phyloP scores from a whole-genome alignment of 2,329 filamentous ascomycete genomes.

The Aspergillus quadricinctus region DNA sequence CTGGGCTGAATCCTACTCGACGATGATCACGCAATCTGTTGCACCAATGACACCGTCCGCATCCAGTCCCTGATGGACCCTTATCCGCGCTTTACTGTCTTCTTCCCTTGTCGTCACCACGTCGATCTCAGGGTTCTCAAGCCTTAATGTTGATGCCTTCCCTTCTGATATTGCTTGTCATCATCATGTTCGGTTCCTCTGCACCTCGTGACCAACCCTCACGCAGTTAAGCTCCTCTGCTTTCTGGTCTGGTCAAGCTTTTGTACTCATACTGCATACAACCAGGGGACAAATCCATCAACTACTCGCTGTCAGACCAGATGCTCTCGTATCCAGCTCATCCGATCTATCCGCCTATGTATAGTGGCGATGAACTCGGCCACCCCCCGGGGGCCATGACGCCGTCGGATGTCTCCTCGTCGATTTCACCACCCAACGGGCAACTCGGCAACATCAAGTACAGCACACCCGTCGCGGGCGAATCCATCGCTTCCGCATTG shows the following conservation, averaged over 20 bases:
- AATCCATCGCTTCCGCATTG: conserved; percentile 43
- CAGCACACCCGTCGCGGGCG: conserved; percentile 35
- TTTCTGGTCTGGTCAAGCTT: background rate
- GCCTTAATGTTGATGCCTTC: background rate
- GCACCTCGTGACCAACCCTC: conserved; percentile 7
- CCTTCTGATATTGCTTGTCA: background rate
- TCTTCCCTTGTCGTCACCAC: conserved; percentile 10
- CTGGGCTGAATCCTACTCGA: conserved; percentile 9
- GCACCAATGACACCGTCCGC: conserved; percentile 29
- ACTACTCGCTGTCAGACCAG: conserved; percentile 36
- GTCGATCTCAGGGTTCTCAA: background rate
- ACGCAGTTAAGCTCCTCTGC: background rate
- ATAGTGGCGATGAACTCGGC: conserved; percentile 33
- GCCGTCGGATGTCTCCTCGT: conserved; percentile 41
- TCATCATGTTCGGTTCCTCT: conserved; percentile 8
- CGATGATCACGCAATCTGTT: conserved; percentile 34
- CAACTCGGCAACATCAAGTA: conserved; percentile 38
- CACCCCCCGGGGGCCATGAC: conserved; percentile 33
- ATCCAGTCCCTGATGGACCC: conserved; percentile 20
- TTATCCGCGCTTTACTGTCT: conserved; percentile 13
- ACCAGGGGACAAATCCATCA: conserved; percentile 33
- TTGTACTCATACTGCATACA: conserved; percentile 22
- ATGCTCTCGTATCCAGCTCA: conserved; percentile 37
- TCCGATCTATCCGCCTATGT: conserved; percentile 36
- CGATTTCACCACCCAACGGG: conserved; percentile 39